Conservation (phyloP, 768 basidiomycete genomes). For the Macrolepiota dolichaula region DNA sequence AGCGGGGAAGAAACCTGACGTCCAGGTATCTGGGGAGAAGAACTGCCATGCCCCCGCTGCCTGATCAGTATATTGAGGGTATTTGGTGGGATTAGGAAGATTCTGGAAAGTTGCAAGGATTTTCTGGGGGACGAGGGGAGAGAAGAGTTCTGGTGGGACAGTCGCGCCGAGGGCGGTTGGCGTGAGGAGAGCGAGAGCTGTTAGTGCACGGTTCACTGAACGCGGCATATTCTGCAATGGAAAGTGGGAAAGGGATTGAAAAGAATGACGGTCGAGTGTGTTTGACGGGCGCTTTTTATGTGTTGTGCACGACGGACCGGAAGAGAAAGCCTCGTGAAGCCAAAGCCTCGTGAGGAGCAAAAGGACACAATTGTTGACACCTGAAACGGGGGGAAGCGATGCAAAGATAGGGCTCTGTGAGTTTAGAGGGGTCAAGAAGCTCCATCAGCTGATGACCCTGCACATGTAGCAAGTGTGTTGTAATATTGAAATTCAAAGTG, state of each 20-base stretch:
- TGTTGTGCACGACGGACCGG: not conserved
- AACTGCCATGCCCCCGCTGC: constrained; percentile 47
- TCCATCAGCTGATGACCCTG: constrained; percentile 11
- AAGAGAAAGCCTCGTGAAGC: not conserved
- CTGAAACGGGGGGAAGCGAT: not conserved
- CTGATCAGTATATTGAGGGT: constrained; percentile 59
- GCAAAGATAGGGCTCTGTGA: not conserved
- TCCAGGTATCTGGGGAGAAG: constrained; percentile 59
- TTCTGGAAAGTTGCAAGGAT: constrained; percentile 50
- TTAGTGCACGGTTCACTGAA: not conserved
- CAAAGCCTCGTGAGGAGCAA: not conserved
- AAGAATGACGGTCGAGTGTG: not conserved
- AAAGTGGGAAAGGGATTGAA: not conserved
- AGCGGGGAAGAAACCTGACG: constrained; percentile 70
- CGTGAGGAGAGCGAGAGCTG: not conserved
- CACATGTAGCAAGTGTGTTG: not conserved
- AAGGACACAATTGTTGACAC: not conserved
- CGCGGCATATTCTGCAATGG: not conserved
- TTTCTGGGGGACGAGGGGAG: constrained; percentile 55
- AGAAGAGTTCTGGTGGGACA: constrained; percentile 51
- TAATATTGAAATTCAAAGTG: not conserved
- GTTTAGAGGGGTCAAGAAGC: constrained; percentile 10
- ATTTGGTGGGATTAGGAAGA: constrained; percentile 39
- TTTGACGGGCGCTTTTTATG: not conserved
- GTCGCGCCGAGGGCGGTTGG: constrained; percentile 14